Base-by-base conservation (phyloP, 2,329 filamentous ascomycete species). In the Fusarium sublunatum region DNA sequence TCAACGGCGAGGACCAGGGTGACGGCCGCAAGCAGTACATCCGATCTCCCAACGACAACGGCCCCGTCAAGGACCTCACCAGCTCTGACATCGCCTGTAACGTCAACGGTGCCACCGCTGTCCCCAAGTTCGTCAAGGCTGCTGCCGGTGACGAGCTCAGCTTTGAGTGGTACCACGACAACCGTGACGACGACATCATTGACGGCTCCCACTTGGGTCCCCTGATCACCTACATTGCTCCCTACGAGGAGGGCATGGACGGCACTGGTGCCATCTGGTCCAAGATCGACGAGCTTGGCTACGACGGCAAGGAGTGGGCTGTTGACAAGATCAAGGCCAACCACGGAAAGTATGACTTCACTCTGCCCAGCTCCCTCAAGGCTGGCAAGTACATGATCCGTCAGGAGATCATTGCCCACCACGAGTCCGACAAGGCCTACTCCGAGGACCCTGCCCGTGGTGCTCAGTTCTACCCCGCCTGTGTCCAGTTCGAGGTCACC, bases 401-500 rank as follows among this genome's bases (percentile, higher is more conserved):
- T 50, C 81, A 84, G 70, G 83, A 85, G 73, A 83, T 84, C 70
- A 84, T 85, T 55, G 83, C 77, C 46, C 81, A 79, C 43, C 83
- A 85, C 75, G 78, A 79, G 64, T 78, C 80, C 32, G 73, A 74
- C 3, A 71, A 75, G 25, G 57, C 70, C 50, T 74, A 59, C 68
- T 52, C 61, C 40, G 45, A 44, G 29, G 70, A 77, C 70, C 55
- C 70, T 9, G 70, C 70, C 50, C 75, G 81, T 61, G 69, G 69
- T 47, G 69, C 69, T 38, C 69, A 71, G 66, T 83, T 83, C 74
- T 85, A 85, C 75, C 82, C 83, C 53, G 79, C 82, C 63, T 85
- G 87, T 73, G 77, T 86, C 67, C 88, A 89, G 78, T 70, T 89
- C 61, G 80, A 86, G 71, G 77, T 89, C 62, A 83, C 82, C 31